Evolutionary conservation across 345 rosid genomes (phyloP), one percentile per base, ranked within the genome.

Genomic region (Chamaenerion angustifolium): DNA sequence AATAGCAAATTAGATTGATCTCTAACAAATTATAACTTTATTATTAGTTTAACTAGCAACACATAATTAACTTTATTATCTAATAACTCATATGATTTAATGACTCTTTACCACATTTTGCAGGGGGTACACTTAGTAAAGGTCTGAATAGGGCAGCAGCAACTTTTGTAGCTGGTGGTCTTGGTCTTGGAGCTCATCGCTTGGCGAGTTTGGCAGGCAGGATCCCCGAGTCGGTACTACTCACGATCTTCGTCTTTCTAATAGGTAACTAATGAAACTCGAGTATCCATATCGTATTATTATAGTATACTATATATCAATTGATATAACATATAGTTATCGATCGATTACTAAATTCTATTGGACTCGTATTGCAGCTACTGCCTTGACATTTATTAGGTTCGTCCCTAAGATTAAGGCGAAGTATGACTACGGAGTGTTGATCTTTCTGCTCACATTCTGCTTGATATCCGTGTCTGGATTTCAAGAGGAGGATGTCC

Each of bases 131-230:
- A 0, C 73, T 87, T 0, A 74, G 87, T 3, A 84, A 72, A 68
- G 96, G 82, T 10, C 18, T 84, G 17, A 88, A 79, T 45, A 74
- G 94, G 56, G 78, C 73, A 43, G 48, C 64, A 35, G 96, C 94
- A 45, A 84, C 96, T 50, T 45, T 88, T 15, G 10, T 77, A 3
- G 92, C 78, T 0, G 94, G 80, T 13, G 71, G 62, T 49, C 65
- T 88, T 6, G 92, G 83, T 4, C 42, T 81, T 17, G 85, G 85
- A 55, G 88, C 78, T 49, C 88, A 88, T 68, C 77, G 71, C 59
- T 53, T 88, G 23, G 94, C 88, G 0, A 45, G 58, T 52, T 55
- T 72, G 12, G 71, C 77, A 1, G 94, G 92, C 21, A n/a, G 54
- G 43, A 75, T 43, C 3, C 68, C 60, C n/a, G 85, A 77, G 68